These are phyloP conservation scores for Sporodiniella umbellata DNA, from an alignment of 371 early-diverging fungal genomes.

Conservation along the genomic window DNA sequence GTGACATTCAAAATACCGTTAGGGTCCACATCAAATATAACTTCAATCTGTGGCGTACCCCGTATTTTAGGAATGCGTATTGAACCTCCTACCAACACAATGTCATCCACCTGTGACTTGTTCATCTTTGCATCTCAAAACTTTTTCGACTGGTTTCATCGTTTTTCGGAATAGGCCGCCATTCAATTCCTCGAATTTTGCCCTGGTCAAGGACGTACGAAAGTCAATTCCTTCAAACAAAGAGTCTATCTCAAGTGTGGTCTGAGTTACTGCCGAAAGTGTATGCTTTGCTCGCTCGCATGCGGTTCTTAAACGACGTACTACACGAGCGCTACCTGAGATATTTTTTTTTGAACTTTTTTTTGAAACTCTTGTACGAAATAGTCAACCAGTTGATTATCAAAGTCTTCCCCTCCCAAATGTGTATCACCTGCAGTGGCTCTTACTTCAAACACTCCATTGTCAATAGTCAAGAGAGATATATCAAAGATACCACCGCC, in stretches of 20 bases:
- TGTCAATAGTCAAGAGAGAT: slow-evolving; percentile 95
- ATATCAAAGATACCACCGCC: slow-evolving; percentile 99
- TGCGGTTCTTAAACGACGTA: slow-evolving; percentile 95
- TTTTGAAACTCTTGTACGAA: slow-evolving; percentile 87
- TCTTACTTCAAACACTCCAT: slow-evolving; percentile 98
- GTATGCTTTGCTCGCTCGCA: slow-evolving; percentile 99
- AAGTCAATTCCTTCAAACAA: slow-evolving; percentile 94
- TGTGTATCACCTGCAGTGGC: slow-evolving; percentile 97
- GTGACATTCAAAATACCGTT: slow-evolving; percentile 99
- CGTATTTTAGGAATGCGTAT: slow-evolving; percentile 77
- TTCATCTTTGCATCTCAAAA: slow-evolving; percentile 93
- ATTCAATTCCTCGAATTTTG: slow-evolving; percentile 88
- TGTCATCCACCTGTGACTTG: slow-evolving; percentile 86
- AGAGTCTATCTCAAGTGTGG: slow-evolving; percentile 95
- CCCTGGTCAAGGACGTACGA: slow-evolving; percentile 88
- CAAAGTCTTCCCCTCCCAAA: slow-evolving; percentile 99
- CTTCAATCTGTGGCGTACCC: slow-evolving; percentile 93
- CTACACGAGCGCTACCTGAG: slow-evolving; percentile 82
- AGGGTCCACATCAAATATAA: slow-evolving; percentile 99
- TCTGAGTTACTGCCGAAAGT: slow-evolving; percentile 88
- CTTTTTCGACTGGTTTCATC: slow-evolving; percentile 93
- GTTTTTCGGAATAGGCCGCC: slow-evolving; percentile 88
- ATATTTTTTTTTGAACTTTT: slow-evolving; percentile 74
- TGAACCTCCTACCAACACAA: slow-evolving; percentile 99
- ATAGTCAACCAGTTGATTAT: slow-evolving; percentile 81